These are phyloP conservation scores for Penicillium ucsense DNA, from an alignment of 495 filamentous ascomycete genomes.

Conservation along the genomic window DNA sequence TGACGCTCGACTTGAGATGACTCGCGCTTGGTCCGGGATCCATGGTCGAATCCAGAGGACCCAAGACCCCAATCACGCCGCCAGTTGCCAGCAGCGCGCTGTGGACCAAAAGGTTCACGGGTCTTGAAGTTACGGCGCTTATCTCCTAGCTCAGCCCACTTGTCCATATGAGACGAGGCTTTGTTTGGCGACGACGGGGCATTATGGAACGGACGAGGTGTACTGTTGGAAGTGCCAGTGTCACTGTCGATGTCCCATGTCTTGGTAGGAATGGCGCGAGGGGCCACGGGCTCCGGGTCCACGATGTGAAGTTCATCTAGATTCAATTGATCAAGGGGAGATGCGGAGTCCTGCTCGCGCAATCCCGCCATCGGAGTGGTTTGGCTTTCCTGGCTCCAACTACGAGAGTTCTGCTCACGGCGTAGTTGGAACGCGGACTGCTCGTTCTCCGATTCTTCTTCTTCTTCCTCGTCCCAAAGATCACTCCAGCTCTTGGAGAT, in stretches of 20 bases:
- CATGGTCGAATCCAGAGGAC: slow-evolving; percentile 42
- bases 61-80: slow-evolving; percentile 45
- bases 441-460: slow-evolving; percentile 47
- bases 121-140: slow-evolving; percentile 59
- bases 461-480: slow-evolving; percentile 76
- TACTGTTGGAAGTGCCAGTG: slow-evolving; percentile 58
- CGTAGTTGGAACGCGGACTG: slow-evolving; percentile 46
- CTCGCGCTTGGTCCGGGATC: slow-evolving; percentile 43
- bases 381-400: slow-evolving; percentile 71
- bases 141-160: slow-evolving; percentile 79
- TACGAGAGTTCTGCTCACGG: slow-evolving; percentile 67
- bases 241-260: slow-evolving; percentile 47
- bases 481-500: slow-evolving; percentile 98
- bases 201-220: slow-evolving; percentile 39
- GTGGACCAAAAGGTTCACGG: slow-evolving; percentile 28
- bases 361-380: slow-evolving; percentile 19
- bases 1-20: slow-evolving; percentile 26
- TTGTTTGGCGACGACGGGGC: slow-evolving; percentile 35
- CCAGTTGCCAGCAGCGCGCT: slow-evolving; percentile 36
- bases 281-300: slow-evolving; percentile 10
- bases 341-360: slow-evolving; percentile 40
- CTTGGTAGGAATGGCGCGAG: slow-evolving; percentile 25
- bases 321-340: slow-evolving; percentile 30
- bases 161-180: slow-evolving; percentile 50
- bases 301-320: slow-evolving; percentile 6